Evolutionary conservation across 1,139 yeast species (phyloP).

Genomic region (Debaryomycetaceae sp.): DNA sequence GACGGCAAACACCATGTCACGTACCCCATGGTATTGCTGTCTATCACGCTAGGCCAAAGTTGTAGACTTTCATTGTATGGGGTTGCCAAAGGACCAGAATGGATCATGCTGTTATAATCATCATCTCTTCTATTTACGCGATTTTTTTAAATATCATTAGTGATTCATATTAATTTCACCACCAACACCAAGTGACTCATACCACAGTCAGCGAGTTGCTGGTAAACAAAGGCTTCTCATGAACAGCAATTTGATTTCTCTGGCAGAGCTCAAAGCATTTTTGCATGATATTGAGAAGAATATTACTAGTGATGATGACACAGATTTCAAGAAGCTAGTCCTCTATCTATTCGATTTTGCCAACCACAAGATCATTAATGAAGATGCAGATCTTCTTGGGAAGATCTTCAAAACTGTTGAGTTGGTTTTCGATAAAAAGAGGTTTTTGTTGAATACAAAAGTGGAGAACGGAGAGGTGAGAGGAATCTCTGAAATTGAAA

Average conservation of each 20-base stretch:
- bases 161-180: neutral
- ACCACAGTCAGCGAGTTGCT: neutral
- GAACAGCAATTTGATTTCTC: conserved; percentile 17
- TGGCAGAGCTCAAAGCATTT: conserved; percentile 22
- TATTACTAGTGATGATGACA: conserved; percentile 27
- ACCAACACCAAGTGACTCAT: neutral
- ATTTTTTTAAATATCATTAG: too few relatives aligned
- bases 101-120: too few relatives aligned
- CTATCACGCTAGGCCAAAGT: too few relatives aligned
- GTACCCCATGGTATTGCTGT: too few relatives aligned
- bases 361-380: conserved; percentile 8
- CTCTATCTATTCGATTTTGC: conserved; percentile 34
- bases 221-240: neutral
- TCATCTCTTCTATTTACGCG: too few relatives aligned
- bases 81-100: too few relatives aligned
- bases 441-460: conserved; percentile 21
- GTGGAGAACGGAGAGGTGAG: conserved; percentile 9
- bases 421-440: conserved; percentile 25
- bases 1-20: too few relatives aligned
- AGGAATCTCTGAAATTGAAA: conserved; percentile 2
- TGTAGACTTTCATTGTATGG: too few relatives aligned
- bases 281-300: conserved; percentile 34
- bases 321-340: conserved; percentile 36
- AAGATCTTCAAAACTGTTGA: conserved; percentile 26
- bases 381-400: conserved; percentile 11